These are phyloP conservation scores for Zea luxurians DNA, from an alignment of 176 grass and related monocot genomes.

Conservation along the genomic window DNA sequence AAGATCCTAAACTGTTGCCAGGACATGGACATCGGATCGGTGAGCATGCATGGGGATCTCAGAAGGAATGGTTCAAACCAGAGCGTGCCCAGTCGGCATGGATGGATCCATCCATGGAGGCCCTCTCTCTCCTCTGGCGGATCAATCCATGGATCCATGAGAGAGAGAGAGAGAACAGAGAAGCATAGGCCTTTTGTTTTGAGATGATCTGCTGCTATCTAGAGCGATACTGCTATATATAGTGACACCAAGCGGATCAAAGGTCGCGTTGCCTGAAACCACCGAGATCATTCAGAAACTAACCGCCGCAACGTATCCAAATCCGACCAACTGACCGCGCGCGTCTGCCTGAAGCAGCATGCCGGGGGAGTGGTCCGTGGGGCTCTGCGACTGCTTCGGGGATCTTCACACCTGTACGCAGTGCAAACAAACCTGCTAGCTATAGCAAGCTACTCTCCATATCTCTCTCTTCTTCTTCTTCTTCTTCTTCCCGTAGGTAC, in stretches of 20 bases:
- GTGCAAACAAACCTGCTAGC: not conserved
- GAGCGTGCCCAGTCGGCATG: no score
- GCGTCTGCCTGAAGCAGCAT: not conserved
- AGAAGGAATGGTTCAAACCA: not conserved
- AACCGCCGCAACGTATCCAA: not conserved
- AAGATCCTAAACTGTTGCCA: conserved; percentile 6
- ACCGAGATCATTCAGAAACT: not conserved
- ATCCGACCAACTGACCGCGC: not conserved
- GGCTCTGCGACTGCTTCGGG: conserved; percentile 46
- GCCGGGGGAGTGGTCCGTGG: conserved; percentile 49
- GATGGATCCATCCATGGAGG: no score
- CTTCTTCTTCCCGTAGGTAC: not conserved
- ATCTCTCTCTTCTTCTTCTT: not conserved
- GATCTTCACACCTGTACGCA: conserved; percentile 47
- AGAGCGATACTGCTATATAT: conserved; percentile 28
- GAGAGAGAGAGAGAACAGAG: not conserved
- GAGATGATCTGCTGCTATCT: not conserved
- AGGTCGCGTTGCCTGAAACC: not conserved
- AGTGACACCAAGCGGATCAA: not conserved
- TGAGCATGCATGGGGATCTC: conserved; percentile 8
- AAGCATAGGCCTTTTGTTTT: not conserved
- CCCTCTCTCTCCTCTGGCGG: no score
- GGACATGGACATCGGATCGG: no score
- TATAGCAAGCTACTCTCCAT: not conserved
- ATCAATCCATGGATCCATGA: no score